Percentiles rank a stretch among this genome's conserved stretches.
Evolutionary conservation across 768 basidiomycete genomes (phyloP).

Genomic region (Suillus subalutaceus): DNA sequence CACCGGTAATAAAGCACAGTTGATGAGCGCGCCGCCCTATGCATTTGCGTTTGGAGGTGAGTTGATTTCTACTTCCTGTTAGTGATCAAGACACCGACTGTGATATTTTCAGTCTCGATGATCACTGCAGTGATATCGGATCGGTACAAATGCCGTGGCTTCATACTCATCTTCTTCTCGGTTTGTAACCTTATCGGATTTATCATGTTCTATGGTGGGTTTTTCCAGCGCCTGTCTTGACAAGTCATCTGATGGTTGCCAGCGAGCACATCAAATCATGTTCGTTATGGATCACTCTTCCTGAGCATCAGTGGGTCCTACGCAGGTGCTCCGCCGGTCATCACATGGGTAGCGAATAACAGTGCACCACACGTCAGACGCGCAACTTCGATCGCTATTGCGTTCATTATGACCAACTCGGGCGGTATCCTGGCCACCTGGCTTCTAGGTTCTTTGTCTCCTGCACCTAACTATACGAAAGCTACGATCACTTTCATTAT

Average conservation of each 20-base stretch:
- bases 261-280: conserved; percentile 34
- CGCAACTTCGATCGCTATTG: conserved; percentile 60
- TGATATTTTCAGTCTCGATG: conserved; percentile 37
- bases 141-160: conserved; percentile 51
- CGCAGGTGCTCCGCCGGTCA: conserved; percentile 51
- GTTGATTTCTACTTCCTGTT: conserved; percentile 18
- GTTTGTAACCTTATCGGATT: conserved; percentile 52
- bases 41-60: conserved; percentile 50
- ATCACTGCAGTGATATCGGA: conserved; percentile 54
- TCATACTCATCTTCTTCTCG: conserved; percentile 46
- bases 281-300: conserved; percentile 60
- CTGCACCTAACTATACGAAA: conserved; percentile 50
- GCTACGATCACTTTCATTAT: conserved; percentile 43
- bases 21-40: conserved; percentile 65
- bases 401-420: conserved; percentile 58
- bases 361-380: conserved; percentile 56
- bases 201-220: conserved; percentile 55
- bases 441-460: conserved; percentile 54
- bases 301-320: conserved; percentile 56
- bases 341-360: conserved; percentile 67
- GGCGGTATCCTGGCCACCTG: conserved; percentile 66
- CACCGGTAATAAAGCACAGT: conserved; percentile 53
- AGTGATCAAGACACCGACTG: conserved; percentile 1
- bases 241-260: conserved; percentile 5
- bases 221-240: neutral